These are phyloP conservation scores for Fimicolochytrium jonesii DNA, from an alignment of 192 early-diverging fungal genomes.

Conservation along the genomic window DNA sequence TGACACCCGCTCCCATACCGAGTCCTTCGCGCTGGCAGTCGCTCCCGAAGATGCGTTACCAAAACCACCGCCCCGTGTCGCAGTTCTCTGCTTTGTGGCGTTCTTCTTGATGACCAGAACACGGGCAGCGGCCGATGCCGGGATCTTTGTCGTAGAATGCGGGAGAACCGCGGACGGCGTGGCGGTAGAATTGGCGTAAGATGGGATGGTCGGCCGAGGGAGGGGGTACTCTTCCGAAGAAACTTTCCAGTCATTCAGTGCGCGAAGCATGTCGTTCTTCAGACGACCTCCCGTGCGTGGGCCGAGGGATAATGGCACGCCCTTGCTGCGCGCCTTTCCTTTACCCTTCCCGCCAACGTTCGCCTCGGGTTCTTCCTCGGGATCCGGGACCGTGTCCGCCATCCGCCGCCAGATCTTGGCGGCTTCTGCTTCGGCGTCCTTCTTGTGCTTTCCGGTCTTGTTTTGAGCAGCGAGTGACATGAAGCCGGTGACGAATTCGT, in stretches of 20 bases:
- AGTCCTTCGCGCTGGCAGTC: constrained; percentile 14
- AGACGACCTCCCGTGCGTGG: constrained; percentile 49
- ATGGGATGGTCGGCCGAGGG: background rate
- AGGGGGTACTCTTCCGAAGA: constrained; percentile 19
- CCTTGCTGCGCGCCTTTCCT: constrained; percentile 30
- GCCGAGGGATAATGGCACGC: constrained; percentile 48
- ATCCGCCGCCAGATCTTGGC: constrained; percentile 42
- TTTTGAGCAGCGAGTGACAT: constrained; percentile 21
- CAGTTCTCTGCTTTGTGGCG: constrained; percentile 41
- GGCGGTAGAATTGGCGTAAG: constrained; percentile 15
- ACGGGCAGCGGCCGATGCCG: constrained; percentile 39
- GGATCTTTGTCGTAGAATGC: constrained; percentile 10
- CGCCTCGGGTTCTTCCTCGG: background rate
- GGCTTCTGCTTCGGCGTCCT: constrained; percentile 29
- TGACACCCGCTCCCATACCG: constrained; percentile 23
- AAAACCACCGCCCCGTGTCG: background rate
- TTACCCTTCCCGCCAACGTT: background rate
- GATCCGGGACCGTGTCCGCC: constrained; percentile 40
- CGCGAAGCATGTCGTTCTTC: constrained; percentile 55
- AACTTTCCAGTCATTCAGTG: constrained; percentile 65
- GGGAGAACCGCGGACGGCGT: constrained; percentile 29
- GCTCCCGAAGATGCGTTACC: constrained; percentile 3
- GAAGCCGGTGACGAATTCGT: constrained; percentile 36
- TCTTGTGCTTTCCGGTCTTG: constrained; percentile 12
- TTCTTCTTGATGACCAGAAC: constrained; percentile 72